Evolutionary conservation across 2,329 filamentous ascomycete species (phyloP), one percentile per base, ranked within the genome.

Genomic region (Macrophomina phaseolina): DNA sequence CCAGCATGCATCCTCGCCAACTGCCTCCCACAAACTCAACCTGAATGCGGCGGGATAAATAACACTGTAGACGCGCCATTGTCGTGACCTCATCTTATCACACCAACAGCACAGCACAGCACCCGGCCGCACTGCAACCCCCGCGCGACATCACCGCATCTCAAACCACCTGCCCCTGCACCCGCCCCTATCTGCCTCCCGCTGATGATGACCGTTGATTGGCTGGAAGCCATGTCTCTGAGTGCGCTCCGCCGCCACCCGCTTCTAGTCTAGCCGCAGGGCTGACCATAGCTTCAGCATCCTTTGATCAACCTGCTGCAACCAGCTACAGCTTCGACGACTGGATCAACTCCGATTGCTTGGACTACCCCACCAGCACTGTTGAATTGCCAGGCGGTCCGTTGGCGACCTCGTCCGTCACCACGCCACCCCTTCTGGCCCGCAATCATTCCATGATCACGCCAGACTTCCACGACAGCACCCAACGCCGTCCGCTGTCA

Each of bases 301-400:
- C 63, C 63, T 56, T 56, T 49, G 63, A 65, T 56, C 58, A 62
- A 62, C 58, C 58, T 49, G 63, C 63, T 56, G 52, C 52, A 65
- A 65, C 56, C 52, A 65, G 46, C 55, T 58, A 62, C 65, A 62
- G 52, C 65, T 55, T 75, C 66, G 71, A 72, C 38, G 67, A 71
- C 36, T 76, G 74, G 67, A 71, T 78, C 67, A 72, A 76, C 67
- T 65, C 69, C 40, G 72, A 76, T 28, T 71, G 73, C 58, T 72
- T 74, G 63, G 70, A 74, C 60, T 72, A 70, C 63, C 71, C 72
- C n/a, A 67, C 73, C 60, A 72, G 68, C 61, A 71, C 73, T 16
- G 67, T 70, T 36, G 74, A 76, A 46, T 67, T 69, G 66, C 62
- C 71, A 4, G 63, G 70, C 49, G 42, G 58, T 49, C 58, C 65